phyloP scores from a whole-genome alignment of 305 asterid genomes.

The Fraxinus nigra region DNA sequence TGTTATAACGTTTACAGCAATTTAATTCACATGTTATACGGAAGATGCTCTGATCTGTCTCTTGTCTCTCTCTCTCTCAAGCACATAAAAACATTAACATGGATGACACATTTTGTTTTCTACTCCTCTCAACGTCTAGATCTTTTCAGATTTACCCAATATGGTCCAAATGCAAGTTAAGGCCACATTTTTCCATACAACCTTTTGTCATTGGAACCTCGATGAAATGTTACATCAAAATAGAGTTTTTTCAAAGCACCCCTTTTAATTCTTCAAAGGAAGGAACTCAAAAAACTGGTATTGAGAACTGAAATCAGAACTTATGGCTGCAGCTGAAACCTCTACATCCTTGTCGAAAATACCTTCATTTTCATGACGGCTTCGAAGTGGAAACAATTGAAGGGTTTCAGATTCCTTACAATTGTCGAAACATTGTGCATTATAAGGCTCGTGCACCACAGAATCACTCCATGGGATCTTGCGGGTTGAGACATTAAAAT shows the following conservation, averaged over 20 bases:
- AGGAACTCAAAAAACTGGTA: slow-evolving; percentile 17
- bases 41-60: background rate
- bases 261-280: slow-evolving; percentile 3
- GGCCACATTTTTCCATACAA: background rate
- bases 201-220: background rate
- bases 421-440: background rate
- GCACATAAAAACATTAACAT: background rate
- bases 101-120: background rate
- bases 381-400: slow-evolving; percentile 64
- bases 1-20: no score
- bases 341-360: slow-evolving; percentile 5
- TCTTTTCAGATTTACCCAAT: background rate
- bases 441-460: background rate
- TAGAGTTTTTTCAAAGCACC: background rate
- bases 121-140: background rate
- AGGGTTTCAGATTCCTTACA: slow-evolving; percentile 53
- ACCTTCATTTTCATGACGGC: slow-evolving; percentile 17
- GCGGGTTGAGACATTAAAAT: slow-evolving; percentile 30
- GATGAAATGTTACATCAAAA: background rate
- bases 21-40: background rate
- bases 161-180: background rate
- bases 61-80: background rate
- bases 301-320: background rate
- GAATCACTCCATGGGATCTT: slow-evolving; percentile 26
- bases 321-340: slow-evolving; percentile 16